Evolutionary conservation across 352 stramenopile genomes (phyloP).

Genomic region (Globisporangium echinulatum): DNA sequence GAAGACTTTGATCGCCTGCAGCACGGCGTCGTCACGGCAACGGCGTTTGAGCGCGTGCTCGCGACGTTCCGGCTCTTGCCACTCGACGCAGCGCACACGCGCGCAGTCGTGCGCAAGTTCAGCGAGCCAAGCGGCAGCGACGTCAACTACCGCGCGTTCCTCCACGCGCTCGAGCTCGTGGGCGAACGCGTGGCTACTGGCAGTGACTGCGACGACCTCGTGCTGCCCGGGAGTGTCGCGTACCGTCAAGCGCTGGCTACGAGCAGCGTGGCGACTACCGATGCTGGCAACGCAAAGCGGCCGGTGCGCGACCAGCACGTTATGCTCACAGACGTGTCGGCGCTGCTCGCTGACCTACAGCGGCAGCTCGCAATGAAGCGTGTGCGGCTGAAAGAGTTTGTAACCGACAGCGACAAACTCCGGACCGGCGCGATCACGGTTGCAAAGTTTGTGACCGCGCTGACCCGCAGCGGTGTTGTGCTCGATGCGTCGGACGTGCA

Average conservation of each 20-base stretch:
- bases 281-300: constrained; percentile 21
- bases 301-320: constrained; percentile 21
- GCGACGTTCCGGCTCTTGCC: constrained; percentile 69
- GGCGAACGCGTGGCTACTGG: constrained; percentile 12
- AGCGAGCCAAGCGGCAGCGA: constrained; percentile 54
- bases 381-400: constrained; percentile 80
- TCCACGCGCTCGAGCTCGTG: constrained; percentile 55
- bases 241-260: constrained; percentile 60
- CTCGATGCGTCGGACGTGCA: constrained; percentile 56
- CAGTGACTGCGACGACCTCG: constrained; percentile 11
- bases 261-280: constrained; percentile 16
- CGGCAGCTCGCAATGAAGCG: constrained; percentile 57
- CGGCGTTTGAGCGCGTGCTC: constrained; percentile 79
- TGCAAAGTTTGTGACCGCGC: constrained; percentile 80
- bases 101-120: constrained; percentile 72
- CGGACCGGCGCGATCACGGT: constrained; percentile 75
- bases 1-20: constrained; percentile 79
- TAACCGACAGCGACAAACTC: constrained; percentile 73
- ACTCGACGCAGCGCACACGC: constrained; percentile 30
- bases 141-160: constrained; percentile 79
- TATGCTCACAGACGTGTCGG: constrained; percentile 22
- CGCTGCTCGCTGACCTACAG: constrained; percentile 52
- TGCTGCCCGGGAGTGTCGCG: constrained; percentile 47
- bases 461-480: constrained; percentile 74
- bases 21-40: constrained; percentile 69